These are phyloP conservation scores for Sisymbrium irio DNA, from an alignment of 345 rosid genomes.

Conservation along the genomic window DNA sequence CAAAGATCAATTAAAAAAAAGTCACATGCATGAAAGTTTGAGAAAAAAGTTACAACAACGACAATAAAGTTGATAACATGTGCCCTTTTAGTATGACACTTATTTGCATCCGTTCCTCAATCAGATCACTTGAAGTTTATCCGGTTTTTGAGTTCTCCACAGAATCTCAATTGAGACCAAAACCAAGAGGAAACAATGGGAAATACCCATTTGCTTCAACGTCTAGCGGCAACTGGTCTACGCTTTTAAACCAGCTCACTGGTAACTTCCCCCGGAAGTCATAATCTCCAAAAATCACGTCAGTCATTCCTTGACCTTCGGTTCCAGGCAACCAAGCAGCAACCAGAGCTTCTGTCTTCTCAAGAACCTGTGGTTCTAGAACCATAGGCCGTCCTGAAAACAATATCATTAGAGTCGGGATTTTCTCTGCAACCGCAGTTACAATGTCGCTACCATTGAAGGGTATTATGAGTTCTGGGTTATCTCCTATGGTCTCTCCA, in stretches of 20 bases:
- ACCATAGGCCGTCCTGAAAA: conserved; percentile 78
- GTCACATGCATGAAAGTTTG: not conserved
- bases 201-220: conserved; percentile 40
- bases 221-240: conserved; percentile 33
- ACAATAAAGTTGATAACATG: not conserved
- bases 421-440: conserved; percentile 50
- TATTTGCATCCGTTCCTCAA: not conserved
- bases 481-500: conserved; percentile 66
- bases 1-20: not conserved
- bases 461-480: conserved; percentile 56
- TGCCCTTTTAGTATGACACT: not conserved
- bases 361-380: conserved; percentile 53
- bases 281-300: conserved; percentile 68
- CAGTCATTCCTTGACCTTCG: conserved; percentile 67
- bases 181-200: conserved; percentile 67
- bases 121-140: not conserved
- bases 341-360: conserved; percentile 56
- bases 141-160: conserved; percentile 28
- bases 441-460: conserved; percentile 52
- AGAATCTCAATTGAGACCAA: conserved; percentile 31
- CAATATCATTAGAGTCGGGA: conserved; percentile 62
- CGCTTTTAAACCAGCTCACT: conserved; percentile 64
- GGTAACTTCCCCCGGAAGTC: conserved; percentile 66
- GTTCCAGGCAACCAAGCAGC: conserved; percentile 95
- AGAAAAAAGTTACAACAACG: not conserved